phyloP scores from a whole-genome alignment of 1,284 basidiomycete genomes.

The Irpex rosettiformis region DNA sequence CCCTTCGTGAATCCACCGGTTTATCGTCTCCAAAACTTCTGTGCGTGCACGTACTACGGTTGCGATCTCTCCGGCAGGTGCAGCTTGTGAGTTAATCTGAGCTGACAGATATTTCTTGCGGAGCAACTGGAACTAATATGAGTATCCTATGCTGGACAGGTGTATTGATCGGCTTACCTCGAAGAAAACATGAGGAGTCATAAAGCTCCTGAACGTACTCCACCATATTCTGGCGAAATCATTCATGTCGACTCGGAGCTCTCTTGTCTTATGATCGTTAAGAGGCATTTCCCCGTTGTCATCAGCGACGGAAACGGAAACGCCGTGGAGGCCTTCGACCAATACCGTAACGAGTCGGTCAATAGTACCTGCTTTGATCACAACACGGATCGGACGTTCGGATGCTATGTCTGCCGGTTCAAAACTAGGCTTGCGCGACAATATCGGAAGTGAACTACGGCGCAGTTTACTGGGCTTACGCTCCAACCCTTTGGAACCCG shows the following conservation, averaged over 20 bases:
- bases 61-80: constrained; percentile 22
- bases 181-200: constrained; percentile 75
- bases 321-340: constrained; percentile 71
- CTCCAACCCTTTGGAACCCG: constrained; percentile 61
- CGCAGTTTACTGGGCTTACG: constrained; percentile 70
- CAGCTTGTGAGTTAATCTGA: constrained; percentile 30
- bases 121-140: constrained; percentile 46
- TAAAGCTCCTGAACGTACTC: constrained; percentile 74
- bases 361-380: constrained; percentile 74
- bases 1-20: constrained; percentile 67
- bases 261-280: constrained; percentile 63
- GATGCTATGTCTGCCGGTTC: constrained; percentile 55
- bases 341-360: constrained; percentile 71
- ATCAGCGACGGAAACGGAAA: constrained; percentile 74
- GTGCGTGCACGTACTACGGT: constrained; percentile 35
- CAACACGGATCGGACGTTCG: constrained; percentile 66
- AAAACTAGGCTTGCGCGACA: constrained; percentile 59
- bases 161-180: constrained; percentile 58
- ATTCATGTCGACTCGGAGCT: constrained; percentile 62
- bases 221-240: constrained; percentile 79
- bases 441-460: constrained; percentile 71
- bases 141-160: constrained; percentile 3
- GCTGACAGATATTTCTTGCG: constrained; percentile 64
- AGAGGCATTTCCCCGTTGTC: constrained; percentile 81
- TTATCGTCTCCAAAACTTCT: constrained; percentile 61